Percentiles rank a stretch among this genome's conserved stretches.
Evolutionary conservation across 805 yeast species (phyloP).

Genomic region (Schwanniomyces yamadae): DNA sequence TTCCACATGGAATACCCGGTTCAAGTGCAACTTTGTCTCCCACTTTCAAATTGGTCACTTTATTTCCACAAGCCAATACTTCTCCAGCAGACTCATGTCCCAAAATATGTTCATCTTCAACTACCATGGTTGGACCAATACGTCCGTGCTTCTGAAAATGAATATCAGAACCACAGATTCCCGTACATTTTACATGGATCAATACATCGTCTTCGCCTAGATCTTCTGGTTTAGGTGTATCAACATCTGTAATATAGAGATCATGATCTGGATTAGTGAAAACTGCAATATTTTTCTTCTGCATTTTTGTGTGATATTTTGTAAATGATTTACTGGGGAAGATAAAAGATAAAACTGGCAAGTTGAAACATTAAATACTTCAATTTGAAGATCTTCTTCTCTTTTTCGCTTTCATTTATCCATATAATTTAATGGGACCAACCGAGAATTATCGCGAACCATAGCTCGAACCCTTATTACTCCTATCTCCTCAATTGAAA

Average conservation of each 20-base stretch:
- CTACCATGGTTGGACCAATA: constrained; percentile 31
- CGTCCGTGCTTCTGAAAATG: constrained; percentile 21
- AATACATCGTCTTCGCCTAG: constrained; percentile 14
- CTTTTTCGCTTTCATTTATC: too few species aligned
- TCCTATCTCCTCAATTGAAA: too few species aligned
- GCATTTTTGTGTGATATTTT: too few species aligned
- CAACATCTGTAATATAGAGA: constrained; percentile 6
- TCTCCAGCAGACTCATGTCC: constrained; percentile 51
- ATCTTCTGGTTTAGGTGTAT: constrained; percentile 4
- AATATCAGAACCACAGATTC: constrained; percentile 24
- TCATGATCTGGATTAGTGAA: constrained; percentile 11
- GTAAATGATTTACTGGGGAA: not conserved
- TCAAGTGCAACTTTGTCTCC: constrained; percentile 52
- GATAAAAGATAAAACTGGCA: not conserved
- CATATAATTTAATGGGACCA: too few species aligned
- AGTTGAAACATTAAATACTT: not conserved
- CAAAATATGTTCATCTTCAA: constrained; percentile 14
- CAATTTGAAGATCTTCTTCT: too few species aligned
- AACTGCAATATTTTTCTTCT: constrained; percentile 9
- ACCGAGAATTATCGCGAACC: too few species aligned
- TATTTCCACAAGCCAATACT: constrained; percentile 47
- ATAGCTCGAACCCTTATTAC: too few species aligned
- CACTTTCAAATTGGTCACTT: constrained; percentile 42
- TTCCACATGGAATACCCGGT: constrained; percentile 54
- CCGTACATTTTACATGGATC: constrained; percentile 20